Evolutionary conservation across 768 basidiomycete species (phyloP).

Genomic region (Butyriboletus loyo): DNA sequence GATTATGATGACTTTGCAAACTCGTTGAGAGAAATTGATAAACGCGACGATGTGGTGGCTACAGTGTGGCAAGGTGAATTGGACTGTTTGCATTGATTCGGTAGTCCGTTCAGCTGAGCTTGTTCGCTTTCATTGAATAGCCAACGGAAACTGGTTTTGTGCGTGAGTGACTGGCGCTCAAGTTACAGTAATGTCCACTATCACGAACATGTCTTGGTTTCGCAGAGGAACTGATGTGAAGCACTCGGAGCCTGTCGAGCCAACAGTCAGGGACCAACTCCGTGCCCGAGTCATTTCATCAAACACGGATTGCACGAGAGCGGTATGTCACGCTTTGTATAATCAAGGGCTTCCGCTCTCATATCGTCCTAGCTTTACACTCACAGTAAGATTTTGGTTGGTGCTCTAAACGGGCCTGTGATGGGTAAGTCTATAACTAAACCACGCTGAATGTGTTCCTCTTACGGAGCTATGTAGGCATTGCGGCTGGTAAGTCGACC

Average conservation of each 20-base stretch:
- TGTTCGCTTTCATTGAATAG: constrained; percentile 36
- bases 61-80: constrained; percentile 64
- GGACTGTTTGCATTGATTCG: background rate
- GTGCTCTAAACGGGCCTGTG: constrained; percentile 71
- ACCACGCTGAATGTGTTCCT: background rate
- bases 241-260: constrained; percentile 8
- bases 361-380: constrained; percentile 49
- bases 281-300: constrained; percentile 44
- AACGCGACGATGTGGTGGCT: constrained; percentile 56
- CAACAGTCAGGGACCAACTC: constrained; percentile 46
- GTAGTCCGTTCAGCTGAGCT: background rate
- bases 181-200: background rate
- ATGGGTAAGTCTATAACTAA: constrained; percentile 47
- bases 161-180: constrained; percentile 45
- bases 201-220: background rate
- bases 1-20: constrained; percentile 64
- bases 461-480: constrained; percentile 40
- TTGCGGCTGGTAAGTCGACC: constrained; percentile 51
- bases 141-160: constrained; percentile 71
- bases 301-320: constrained; percentile 60
- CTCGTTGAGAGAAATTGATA: constrained; percentile 55
- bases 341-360: background rate
- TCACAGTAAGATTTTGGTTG: constrained; percentile 67
- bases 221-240: constrained; percentile 60
- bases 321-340: constrained; percentile 40